Evolutionary conservation across 192 early-diverging fungal genomes (phyloP), one percentile per base, ranked within the genome.

Genomic region (Neocallimastix lanati): DNA sequence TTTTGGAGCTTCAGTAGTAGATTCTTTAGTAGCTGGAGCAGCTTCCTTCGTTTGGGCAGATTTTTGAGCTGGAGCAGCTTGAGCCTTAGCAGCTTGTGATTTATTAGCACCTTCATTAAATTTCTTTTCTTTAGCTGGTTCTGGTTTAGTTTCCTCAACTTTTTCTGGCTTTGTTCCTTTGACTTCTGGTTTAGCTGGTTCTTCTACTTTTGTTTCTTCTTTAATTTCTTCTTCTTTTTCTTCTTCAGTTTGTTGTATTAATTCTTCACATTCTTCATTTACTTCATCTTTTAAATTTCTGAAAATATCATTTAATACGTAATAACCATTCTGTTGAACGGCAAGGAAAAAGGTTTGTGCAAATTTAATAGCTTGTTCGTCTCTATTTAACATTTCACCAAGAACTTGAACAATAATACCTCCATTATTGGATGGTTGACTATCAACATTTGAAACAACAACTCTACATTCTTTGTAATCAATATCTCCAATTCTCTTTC

Each of bases 291-390:
- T 93, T 83, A 98, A 85, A 86, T 92, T 95, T 79, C 96, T 92
- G 87, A 98, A 93, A 79, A 98, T 96, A 83, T 96, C 95, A 82
- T 96, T 96, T 86, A 92, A 85, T 29, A 98, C 94, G 82, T 94
- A 96, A 86, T 94, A 98, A 25, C 94, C 95, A 76, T 87, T 87
- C n/a, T 91, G 92, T 83, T 96, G 95, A 83, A 92, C 88, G 67
- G 93, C 96, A 77, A 98, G 85, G 81, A 95, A 91, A 84, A 98
- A 96, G 29, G 95, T 95, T 82, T 96, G 96, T 29, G 88, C 92
- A 82, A 98, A 98, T 82, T 94, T 93, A 86, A 92, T 92, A 35
- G 91, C 89, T 27, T 91, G 82, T 67, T 89, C 90, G 58, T 88
- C 91, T 79, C 90, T 90, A 89, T 94, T 95, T 82, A 93, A 93